Conservation (phyloP, 1,284 basidiomycete genomes). For the Ceratobasidium sp. region DNA sequence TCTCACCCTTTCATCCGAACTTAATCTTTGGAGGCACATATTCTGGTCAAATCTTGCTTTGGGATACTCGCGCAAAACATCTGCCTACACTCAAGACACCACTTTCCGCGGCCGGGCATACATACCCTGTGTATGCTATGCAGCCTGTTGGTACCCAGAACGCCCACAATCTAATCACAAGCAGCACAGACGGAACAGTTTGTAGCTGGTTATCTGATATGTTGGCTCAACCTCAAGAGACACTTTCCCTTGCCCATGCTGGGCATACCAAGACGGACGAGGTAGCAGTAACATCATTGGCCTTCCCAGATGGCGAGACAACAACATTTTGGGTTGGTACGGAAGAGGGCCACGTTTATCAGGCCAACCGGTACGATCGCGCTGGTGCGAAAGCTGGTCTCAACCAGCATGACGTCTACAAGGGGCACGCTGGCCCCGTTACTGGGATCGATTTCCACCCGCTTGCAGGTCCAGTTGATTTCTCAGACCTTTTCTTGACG, state of each 20-base stretch:
- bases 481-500: slow-evolving; percentile 93
- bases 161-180: slow-evolving; percentile 95
- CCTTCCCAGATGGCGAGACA: slow-evolving; percentile 94
- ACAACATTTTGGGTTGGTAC: slow-evolving; percentile 96
- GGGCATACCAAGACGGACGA: slow-evolving; percentile 94
- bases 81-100: slow-evolving; percentile 96
- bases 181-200: slow-evolving; percentile 94
- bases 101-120: slow-evolving; percentile 92
- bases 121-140: slow-evolving; percentile 97
- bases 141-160: slow-evolving; percentile 98
- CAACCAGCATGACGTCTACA: slow-evolving; percentile 89
- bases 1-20: slow-evolving; percentile 98
- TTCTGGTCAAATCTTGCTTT: slow-evolving; percentile 95
- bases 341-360: slow-evolving; percentile 96
- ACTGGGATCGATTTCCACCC: slow-evolving; percentile 96
- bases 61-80: slow-evolving; percentile 98
- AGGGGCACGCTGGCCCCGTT: slow-evolving; percentile 90
- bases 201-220: slow-evolving; percentile 99
- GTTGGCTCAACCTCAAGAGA: slow-evolving; percentile 98
- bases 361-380: slow-evolving; percentile 94
- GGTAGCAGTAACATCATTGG: slow-evolving; percentile 90
- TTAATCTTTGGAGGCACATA: slow-evolving; percentile 97
- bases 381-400: slow-evolving; percentile 95
- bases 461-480: slow-evolving; percentile 86
- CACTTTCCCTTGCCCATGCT: slow-evolving; percentile 82